Conservation (phyloP, 495 filamentous ascomycete species). For the Aspergillus mulundensis region DNA sequence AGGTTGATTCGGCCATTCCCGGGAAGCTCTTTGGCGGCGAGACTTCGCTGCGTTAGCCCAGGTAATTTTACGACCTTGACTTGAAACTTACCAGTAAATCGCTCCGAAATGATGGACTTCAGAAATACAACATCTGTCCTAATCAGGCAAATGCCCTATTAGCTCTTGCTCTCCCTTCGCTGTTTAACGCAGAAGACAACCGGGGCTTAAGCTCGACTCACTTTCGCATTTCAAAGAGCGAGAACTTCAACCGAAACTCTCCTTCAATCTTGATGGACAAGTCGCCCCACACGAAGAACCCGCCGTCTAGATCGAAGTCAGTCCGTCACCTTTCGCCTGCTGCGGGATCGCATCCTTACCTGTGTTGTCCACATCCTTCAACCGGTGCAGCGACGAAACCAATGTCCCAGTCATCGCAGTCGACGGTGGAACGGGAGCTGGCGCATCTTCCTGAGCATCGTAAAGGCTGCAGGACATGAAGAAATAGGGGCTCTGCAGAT, state of each 20-base stretch:
- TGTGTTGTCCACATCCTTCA: slow-evolving; percentile 87
- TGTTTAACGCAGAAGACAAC: neutral
- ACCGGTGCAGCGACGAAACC: slow-evolving; percentile 85
- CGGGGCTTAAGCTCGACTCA: slow-evolving; percentile 31
- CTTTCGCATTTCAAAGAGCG: slow-evolving; percentile 79
- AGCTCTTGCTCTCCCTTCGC: neutral
- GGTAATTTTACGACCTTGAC: neutral
- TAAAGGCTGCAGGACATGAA: slow-evolving; percentile 75
- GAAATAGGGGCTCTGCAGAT: slow-evolving; percentile 70
- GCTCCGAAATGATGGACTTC: slow-evolving; percentile 65
- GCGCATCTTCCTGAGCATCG: slow-evolving; percentile 58
- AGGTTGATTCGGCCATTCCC: slow-evolving; percentile 87
- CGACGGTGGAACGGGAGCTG: slow-evolving; percentile 45
- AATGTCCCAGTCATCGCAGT: slow-evolving; percentile 72
- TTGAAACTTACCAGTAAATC: slow-evolving; percentile 59
- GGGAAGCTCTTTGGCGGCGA: slow-evolving; percentile 75
- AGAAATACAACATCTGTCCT: slow-evolving; percentile 59
- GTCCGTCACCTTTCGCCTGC: neutral
- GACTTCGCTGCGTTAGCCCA: slow-evolving; percentile 45
- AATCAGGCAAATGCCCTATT: neutral
- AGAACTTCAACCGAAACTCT: slow-evolving; percentile 75
- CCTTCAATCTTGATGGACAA: slow-evolving; percentile 82
- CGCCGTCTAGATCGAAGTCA: slow-evolving; percentile 59
- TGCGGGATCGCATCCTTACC: slow-evolving; percentile 42
- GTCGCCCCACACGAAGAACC: slow-evolving; percentile 97